Percentiles rank a stretch among this genome's conserved stretches.
These are phyloP conservation scores for Coccinonectria pachysandricola DNA, from an alignment of 2,329 filamentous ascomycete species.

Conservation along the genomic window DNA sequence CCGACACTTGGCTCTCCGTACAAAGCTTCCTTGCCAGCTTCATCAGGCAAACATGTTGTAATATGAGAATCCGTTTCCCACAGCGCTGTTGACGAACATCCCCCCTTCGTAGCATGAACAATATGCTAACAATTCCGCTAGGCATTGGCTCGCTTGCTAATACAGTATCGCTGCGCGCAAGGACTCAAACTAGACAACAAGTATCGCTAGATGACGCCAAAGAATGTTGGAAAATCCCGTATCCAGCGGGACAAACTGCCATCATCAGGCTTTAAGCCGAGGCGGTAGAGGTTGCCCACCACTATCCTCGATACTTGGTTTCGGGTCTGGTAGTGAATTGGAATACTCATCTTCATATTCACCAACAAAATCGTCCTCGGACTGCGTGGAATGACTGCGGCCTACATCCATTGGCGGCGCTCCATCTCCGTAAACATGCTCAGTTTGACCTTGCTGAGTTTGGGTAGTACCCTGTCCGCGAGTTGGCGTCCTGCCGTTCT, in stretches of 20 bases:
- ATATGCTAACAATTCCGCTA: too few relatives aligned
- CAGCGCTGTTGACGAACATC: too few relatives aligned
- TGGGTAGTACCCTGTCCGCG: slow-evolving; percentile 17
- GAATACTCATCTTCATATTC: slow-evolving; percentile 20
- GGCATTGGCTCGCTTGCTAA: too few relatives aligned
- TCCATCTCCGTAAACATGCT: slow-evolving; percentile 14
- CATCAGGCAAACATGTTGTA: too few relatives aligned
- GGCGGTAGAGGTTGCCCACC: slow-evolving; percentile 7
- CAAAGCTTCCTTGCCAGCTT: slow-evolving; percentile 2
- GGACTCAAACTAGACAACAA: too few relatives aligned
- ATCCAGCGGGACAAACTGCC: too few relatives aligned
- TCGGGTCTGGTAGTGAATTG: slow-evolving; percentile 9
- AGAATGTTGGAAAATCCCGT: too few relatives aligned
- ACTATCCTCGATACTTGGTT: slow-evolving; percentile 4
- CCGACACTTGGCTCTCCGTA: slow-evolving; percentile 1
- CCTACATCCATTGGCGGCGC: slow-evolving; percentile 13
- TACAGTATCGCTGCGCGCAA: too few relatives aligned
- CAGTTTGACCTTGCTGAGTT: slow-evolving; percentile 12
- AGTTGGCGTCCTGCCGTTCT: slow-evolving; percentile 46
- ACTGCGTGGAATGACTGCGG: slow-evolving; percentile 28
- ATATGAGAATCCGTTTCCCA: too few relatives aligned
- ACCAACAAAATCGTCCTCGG: slow-evolving; percentile 29
- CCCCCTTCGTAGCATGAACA: too few relatives aligned
- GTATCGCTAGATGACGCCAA: too few relatives aligned
- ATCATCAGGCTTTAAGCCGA: slow-evolving; percentile 4